Conservation (phyloP, 441 rosid species). For the Populus tomentosa region DNA sequence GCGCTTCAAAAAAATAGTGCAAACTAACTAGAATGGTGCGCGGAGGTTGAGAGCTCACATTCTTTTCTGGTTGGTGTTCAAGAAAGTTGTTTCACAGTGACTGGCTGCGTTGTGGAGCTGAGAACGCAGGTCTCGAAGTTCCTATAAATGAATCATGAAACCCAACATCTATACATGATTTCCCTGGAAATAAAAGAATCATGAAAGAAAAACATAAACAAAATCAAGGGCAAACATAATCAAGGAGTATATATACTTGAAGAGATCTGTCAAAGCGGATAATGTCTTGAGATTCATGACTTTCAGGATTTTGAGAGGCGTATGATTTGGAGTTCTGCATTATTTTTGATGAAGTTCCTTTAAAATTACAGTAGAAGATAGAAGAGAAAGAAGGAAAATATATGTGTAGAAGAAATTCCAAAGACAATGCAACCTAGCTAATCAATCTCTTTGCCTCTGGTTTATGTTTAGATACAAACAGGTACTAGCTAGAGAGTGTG, state of each 20-base stretch:
- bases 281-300: slow-evolving; percentile 24
- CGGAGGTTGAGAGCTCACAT: slow-evolving; percentile 27
- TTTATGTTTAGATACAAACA: too few relatives aligned
- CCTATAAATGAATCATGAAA: slow-evolving; percentile 27
- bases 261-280: slow-evolving; percentile 49
- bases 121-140: slow-evolving; percentile 55
- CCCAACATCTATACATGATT: neutral
- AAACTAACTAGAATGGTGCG: neutral
- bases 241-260: slow-evolving; percentile 23
- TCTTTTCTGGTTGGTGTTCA: slow-evolving; percentile 37
- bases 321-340: slow-evolving; percentile 26
- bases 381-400: neutral
- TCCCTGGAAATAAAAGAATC: neutral
- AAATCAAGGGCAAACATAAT: neutral
- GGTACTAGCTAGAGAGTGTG: neutral
- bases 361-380: neutral
- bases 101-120: slow-evolving; percentile 71
- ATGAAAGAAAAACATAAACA: neutral
- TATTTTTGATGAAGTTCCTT: neutral
- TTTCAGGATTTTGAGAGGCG: slow-evolving; percentile 15
- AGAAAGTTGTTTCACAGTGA: slow-evolving; percentile 52
- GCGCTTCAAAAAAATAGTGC: neutral
- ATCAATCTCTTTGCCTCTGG: neutral
- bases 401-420: neutral
- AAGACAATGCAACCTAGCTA: neutral